These are phyloP conservation scores for Debaryomyces robertsiae DNA, from an alignment of 1,139 yeast genomes.

Conservation along the genomic window DNA sequence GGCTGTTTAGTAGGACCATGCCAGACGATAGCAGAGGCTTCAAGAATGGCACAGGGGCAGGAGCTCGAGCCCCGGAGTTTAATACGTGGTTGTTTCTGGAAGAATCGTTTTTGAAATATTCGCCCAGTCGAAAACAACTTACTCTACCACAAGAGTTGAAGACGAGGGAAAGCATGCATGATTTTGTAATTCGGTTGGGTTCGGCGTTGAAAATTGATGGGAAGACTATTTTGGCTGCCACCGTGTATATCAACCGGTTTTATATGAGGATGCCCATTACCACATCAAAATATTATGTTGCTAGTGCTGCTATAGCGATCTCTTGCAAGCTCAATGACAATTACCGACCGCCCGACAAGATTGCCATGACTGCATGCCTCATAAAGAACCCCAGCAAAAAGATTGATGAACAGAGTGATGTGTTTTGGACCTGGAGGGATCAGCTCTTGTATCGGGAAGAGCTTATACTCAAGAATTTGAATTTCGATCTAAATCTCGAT, in stretches of 20 bases:
- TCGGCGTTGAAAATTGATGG: constrained; percentile 44
- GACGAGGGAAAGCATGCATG: constrained; percentile 42
- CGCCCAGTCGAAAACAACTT: constrained; percentile 35
- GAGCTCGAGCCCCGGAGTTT: constrained; percentile 2
- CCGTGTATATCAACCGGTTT: constrained; percentile 43
- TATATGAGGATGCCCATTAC: constrained; percentile 49
- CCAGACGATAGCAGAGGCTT: background rate
- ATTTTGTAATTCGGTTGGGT: constrained; percentile 43
- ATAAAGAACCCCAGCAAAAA: constrained; percentile 35
- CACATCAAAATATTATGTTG: constrained; percentile 48
- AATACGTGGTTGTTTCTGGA: constrained; percentile 41
- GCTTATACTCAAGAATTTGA: constrained; percentile 40
- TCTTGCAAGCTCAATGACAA: constrained; percentile 48
- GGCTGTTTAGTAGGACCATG: too few species aligned
- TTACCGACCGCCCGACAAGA: constrained; percentile 47
- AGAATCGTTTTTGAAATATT: constrained; percentile 29
- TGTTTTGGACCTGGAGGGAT: constrained; percentile 52
- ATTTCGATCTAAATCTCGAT: constrained; percentile 43
- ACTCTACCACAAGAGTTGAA: constrained; percentile 39
- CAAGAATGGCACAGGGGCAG: background rate
- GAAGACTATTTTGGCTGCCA: constrained; percentile 46
- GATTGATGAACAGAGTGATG: constrained; percentile 44
- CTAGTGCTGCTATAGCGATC: constrained; percentile 48
- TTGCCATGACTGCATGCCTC: constrained; percentile 42
- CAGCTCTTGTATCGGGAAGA: constrained; percentile 49